Conservation (phyloP, 768 basidiomycete genomes). For the Daedaleopsis sinensis region DNA sequence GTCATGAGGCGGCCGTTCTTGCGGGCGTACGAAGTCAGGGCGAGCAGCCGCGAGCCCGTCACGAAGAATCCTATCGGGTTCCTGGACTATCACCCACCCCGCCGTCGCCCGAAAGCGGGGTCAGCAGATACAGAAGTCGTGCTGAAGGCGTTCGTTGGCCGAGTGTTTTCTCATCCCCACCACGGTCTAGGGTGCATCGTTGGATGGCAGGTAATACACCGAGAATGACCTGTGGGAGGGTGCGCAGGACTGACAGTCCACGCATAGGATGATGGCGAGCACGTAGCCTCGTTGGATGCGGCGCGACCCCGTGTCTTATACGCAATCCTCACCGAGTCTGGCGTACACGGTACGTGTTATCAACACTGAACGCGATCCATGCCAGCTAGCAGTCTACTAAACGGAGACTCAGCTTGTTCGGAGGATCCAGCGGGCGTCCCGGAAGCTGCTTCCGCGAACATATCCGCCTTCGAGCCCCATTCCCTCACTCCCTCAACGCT, state of each 20-base stretch:
- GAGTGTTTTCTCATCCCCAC: background rate
- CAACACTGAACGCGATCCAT: no score
- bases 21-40: background rate
- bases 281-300: no score
- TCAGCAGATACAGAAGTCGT: background rate
- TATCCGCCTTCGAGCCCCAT: conserved; percentile 32
- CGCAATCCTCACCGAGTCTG: no score
- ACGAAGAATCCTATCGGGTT: background rate
- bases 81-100: background rate
- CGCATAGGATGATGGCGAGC: no score
- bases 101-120: background rate
- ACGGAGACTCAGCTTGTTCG: no score
- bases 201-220: conserved; percentile 30
- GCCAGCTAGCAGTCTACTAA: no score
- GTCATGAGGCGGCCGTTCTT: background rate
- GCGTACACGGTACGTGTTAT: no score
- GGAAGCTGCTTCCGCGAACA: conserved; percentile 39
- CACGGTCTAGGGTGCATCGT: conserved; percentile 21
- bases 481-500: conserved; percentile 22
- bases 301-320: no score
- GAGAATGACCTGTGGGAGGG: conserved; percentile 27
- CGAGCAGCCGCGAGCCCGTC: no score
- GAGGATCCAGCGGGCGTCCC: no score
- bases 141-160: conserved; percentile 3
- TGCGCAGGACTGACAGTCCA: no score